Conservation (phyloP, 2,329 filamentous ascomycete genomes). For the Dryadomyces sulphureus region DNA sequence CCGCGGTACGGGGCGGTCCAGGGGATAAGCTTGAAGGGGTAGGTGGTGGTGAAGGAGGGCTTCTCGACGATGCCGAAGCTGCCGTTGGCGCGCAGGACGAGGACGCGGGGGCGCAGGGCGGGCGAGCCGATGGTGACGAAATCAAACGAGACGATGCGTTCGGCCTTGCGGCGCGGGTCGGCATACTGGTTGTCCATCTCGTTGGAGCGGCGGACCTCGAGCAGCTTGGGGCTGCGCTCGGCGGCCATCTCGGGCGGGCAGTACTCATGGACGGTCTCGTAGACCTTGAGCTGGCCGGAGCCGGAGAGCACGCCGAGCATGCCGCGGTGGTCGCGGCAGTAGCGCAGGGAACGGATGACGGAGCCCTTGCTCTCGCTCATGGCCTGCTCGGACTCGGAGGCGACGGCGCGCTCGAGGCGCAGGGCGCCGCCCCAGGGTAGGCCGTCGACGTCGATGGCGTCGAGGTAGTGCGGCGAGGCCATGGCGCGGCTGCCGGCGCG, state of each 20-base stretch:
- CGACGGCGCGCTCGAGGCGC: constrained; percentile 40
- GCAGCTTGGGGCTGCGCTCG: constrained; percentile 39
- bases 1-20: constrained; percentile 46
- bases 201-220: constrained; percentile 43
- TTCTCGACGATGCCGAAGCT: constrained; percentile 47
- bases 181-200: constrained; percentile 46
- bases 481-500: constrained; percentile 40
- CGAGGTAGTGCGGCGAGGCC: constrained; percentile 38
- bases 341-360: constrained; percentile 46
- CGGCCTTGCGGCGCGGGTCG: constrained; percentile 35
- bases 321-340: constrained; percentile 46
- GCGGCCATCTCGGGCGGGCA: constrained; percentile 23
- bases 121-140: constrained; percentile 47
- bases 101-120: constrained; percentile 38
- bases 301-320: constrained; percentile 46
- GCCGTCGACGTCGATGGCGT: constrained; percentile 45
- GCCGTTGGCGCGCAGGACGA: constrained; percentile 46
- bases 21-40: constrained; percentile 44
- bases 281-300: constrained; percentile 46
- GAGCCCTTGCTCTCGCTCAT: constrained; percentile 40
- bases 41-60: constrained; percentile 40
- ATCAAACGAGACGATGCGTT: constrained; percentile 53
- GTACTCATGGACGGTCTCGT: constrained; percentile 42
- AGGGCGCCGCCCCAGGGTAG: constrained; percentile 49
- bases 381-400: constrained; percentile 35